These are phyloP conservation scores for Termitomyces sp. DNA, from an alignment of 768 basidiomycete species.

Conservation along the genomic window DNA sequence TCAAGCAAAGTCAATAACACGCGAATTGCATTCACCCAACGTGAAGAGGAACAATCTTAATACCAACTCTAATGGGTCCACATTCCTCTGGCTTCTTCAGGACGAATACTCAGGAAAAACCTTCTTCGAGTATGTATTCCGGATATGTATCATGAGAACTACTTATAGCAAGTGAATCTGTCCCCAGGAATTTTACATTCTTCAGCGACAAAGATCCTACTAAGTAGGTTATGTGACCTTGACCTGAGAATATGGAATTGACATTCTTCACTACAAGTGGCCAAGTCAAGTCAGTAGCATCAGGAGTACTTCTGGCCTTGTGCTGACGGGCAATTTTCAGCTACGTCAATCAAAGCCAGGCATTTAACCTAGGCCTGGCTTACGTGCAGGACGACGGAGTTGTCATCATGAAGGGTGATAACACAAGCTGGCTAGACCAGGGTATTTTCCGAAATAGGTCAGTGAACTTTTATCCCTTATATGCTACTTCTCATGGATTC, in stretches of 20 bases:
- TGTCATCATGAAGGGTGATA: slow-evolving; percentile 77
- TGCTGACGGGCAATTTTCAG: slow-evolving; percentile 31
- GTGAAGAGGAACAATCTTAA: slow-evolving; percentile 30
- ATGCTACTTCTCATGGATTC: not conserved
- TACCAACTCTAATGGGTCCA: slow-evolving; percentile 42
- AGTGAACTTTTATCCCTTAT: not conserved
- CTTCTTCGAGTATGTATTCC: slow-evolving; percentile 65
- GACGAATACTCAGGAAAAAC: slow-evolving; percentile 63
- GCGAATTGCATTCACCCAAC: slow-evolving; percentile 9
- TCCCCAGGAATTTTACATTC: slow-evolving; percentile 52
- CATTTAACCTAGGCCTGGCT: slow-evolving; percentile 51
- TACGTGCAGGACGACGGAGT: slow-evolving; percentile 55
- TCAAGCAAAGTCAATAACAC: not conserved
- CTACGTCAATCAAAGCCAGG: slow-evolving; percentile 55
- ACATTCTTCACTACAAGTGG: slow-evolving; percentile 43
- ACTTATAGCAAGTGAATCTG: not conserved
- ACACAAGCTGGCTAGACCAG: slow-evolving; percentile 50
- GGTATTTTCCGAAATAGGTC: slow-evolving; percentile 65
- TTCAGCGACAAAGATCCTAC: slow-evolving; percentile 65
- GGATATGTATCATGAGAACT: not conserved
- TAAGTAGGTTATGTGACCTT: slow-evolving; percentile 39
- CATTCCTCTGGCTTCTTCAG: slow-evolving; percentile 63
- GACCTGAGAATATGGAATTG: slow-evolving; percentile 15
- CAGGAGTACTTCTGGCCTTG: slow-evolving; percentile 4
- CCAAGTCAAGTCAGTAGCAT: slow-evolving; percentile 55